A percentile compares a stretch with the other conserved stretches of the same genome.
These are phyloP conservation scores for Ulmus americana DNA, from an alignment of 331 rosid genomes.

Conservation along the genomic window DNA sequence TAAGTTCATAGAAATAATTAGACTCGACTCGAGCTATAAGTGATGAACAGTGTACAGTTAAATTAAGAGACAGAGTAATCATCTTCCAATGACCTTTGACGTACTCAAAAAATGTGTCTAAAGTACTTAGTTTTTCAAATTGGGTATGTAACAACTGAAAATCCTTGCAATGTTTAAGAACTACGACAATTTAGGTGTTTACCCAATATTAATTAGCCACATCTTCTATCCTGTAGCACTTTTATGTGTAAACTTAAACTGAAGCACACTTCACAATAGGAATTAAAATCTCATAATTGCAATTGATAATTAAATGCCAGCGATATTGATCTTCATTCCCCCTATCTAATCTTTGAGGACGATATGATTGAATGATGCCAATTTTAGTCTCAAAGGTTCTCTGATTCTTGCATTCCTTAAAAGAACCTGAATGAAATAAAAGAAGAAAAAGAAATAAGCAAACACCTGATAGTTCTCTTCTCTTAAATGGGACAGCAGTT, in stretches of 20 bases:
- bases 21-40: not conserved
- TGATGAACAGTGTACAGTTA: not conserved
- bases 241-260: not conserved
- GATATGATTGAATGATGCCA: not conserved
- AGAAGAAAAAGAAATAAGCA: not conserved
- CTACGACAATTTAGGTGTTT: not conserved
- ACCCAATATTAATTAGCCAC: not conserved
- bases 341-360: no score
- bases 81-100: slow-evolving; percentile 3
- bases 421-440: not conserved
- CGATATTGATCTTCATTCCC: no score
- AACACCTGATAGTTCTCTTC: slow-evolving; percentile 80
- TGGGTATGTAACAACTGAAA: not conserved
- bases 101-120: slow-evolving; percentile 3
- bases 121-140: not conserved
- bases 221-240: not conserved
- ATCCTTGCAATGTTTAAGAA: not conserved
- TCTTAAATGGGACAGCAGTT: slow-evolving; percentile 68
- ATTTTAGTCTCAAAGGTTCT: not conserved
- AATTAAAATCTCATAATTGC: not conserved
- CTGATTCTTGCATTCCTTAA: not conserved
- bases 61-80: not conserved
- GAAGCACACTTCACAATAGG: not conserved
- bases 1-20: no score
- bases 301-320: no score